Base-by-base conservation (phyloP, 2,329 filamentous ascomycete species). In the Monilinia fructicola region DNA sequence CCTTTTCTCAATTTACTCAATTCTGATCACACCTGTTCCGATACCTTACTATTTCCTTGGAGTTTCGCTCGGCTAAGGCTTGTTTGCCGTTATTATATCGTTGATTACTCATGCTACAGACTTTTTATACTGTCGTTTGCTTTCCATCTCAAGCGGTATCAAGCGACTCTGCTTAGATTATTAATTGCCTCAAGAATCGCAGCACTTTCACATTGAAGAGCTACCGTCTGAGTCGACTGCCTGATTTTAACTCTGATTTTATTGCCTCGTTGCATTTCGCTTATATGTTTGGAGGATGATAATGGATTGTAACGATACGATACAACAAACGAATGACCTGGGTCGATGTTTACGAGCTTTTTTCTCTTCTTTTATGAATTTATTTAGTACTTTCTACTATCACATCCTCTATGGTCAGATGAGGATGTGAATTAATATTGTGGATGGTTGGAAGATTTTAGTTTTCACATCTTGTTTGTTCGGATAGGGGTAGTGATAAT, bases 221-320 rank as follows among this genome's bases (percentile, higher is more conserved):
- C 42, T 38, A 38, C 16, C 7, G 1, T 48, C 28, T 18, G 26
- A 35, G 42, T 21, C 12, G 26, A 60, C 16, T 12, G 9, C 28
- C 21, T 38, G 35, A 7, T 26, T 50, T 2, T 16, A 35, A 12
- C 16, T 35, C 14, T 48, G 9, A 28, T 50, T 50, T 35, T 31
- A 35, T 28, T 5, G 35, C 2, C 10, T 23, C 48, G 44, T 23
- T n/a, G 21, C 11, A 26, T 21, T 26, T 50, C 48, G 44, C 44
- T 60, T 23, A 50, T 38, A 50, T 50, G 4, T 38, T 48, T 60
- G 56, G 31, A 38, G 44, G 28, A 26, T 61, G 40, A 50, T 50
- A 40, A 61, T 52, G 44, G 21, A 38, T 38, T 50, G n/a, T 21
- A 23, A 38, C 14, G 31, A 40, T 61, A 61, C 28, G 44, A 21